Base-by-base conservation (phyloP, 306 rosid genomes). In the Boehmeria nivea region DNA sequence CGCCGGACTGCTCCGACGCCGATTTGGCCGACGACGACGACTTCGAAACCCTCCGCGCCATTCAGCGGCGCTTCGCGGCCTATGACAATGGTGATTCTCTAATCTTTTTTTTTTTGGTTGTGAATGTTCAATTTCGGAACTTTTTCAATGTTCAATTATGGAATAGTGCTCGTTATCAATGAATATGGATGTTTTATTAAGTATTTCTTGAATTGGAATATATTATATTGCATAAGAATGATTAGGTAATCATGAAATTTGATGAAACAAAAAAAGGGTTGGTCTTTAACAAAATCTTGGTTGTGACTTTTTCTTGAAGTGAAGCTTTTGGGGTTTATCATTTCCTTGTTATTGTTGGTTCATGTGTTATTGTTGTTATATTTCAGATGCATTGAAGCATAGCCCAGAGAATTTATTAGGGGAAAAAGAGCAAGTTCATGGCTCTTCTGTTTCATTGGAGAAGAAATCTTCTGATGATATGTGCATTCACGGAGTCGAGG, bases 1-100 rank as follows among this genome's bases (percentile, higher is more conserved):
- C 88, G 14, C 73, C 67, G 2, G 37, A 12, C 16, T 3, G 45
- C 15, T 12, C 16, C 43, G 40, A 43, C 43, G 14, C 79, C 15
- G 96, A 84, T 36, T 89, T 77, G 0, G 94, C 73, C 11, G 96
- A 80, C 83, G 89, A 70, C 17, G 94, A 91, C 24, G 98, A 91
- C 36, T 47, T 72, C 5, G 89, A 76, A 54, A 82, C 83, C 3
- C 76, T 75, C 1, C 83, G 79, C 1, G 79, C 89, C 6, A 72
- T 91, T 31, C 66, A 61, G 71, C 75, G 27, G 34, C 88, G 96
- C 33, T 84, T 87, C 54, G 44, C 81, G 0, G 43, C 73, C 27
- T 80, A 80, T 57, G 73, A 57, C 16, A 48, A 25, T 43, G 86
- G 96, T 84, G 75, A 19, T 59, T 59, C 56, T 43, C 47, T 39